Percentiles rank a stretch among this genome's conserved stretches.
phyloP scores from a whole-genome alignment of 805 yeast species.

The Wickerhamiella shivajii region DNA sequence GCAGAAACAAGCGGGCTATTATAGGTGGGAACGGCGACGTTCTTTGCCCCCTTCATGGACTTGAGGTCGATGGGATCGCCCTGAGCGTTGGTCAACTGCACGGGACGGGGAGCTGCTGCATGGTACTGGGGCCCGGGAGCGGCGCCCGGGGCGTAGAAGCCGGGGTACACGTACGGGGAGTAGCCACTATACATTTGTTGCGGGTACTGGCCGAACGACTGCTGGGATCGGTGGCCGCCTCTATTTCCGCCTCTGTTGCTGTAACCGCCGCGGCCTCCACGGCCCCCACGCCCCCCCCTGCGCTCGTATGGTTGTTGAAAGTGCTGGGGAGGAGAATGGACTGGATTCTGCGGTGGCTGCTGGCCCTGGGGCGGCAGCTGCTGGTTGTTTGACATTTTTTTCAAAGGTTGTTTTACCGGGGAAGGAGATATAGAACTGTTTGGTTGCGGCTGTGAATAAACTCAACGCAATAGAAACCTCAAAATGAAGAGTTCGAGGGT shows the following conservation, averaged over 20 bases:
- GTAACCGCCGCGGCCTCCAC: conserved; percentile 4
- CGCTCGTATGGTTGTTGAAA: too few species aligned
- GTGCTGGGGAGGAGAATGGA: too few species aligned
- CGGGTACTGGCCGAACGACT: neutral
- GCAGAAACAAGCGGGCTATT: neutral
- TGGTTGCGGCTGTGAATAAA: too few species aligned
- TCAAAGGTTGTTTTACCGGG: too few species aligned
- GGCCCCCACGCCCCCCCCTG: conserved; percentile 7
- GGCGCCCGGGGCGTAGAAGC: neutral
- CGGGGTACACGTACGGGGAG: conserved; percentile 4
- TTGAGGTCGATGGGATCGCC: conserved; percentile 10
- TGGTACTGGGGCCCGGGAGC: too few species aligned
- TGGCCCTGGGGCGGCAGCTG: too few species aligned
- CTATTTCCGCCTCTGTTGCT: neutral
- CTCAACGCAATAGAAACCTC: too few species aligned
- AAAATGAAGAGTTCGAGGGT: too few species aligned
- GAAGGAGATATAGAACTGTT: too few species aligned
- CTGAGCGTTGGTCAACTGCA: conserved; percentile 11
- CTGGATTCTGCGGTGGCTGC: too few species aligned
- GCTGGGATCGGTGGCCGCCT: conserved; percentile 5
- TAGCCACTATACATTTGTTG: neutral
- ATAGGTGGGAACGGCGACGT: neutral
- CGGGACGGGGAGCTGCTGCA: conserved; percentile 4
- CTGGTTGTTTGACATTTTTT: too few species aligned
- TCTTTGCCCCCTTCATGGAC: neutral